Evolutionary conservation across 495 filamentous ascomycete genomes (phyloP).

Genomic region (Tuber melanosporum): DNA sequence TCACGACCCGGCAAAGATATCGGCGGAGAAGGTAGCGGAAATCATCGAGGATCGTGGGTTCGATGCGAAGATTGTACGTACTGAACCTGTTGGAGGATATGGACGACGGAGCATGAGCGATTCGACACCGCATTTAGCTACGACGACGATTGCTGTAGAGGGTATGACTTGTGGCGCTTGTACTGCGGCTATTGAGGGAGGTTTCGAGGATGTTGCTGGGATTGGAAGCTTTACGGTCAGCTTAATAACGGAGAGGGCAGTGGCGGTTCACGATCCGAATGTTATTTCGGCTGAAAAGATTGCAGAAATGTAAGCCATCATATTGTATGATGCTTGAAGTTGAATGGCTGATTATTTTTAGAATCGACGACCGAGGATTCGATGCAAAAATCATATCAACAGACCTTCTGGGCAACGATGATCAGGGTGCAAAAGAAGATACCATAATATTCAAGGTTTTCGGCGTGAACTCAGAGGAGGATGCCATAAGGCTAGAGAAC

Average conservation of each 20-base stretch:
- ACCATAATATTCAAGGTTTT: conserved; percentile 70
- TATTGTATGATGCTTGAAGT: conserved; percentile 38
- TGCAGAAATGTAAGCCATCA: conserved; percentile 52
- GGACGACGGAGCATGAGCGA: conserved; percentile 42
- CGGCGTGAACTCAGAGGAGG: conserved; percentile 63
- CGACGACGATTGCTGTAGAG: conserved; percentile 77
- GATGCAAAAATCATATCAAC: conserved; percentile 74
- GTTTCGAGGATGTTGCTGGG: conserved; percentile 69
- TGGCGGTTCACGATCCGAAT: conserved; percentile 71
- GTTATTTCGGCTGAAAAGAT: conserved; percentile 65
- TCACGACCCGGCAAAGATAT: conserved; percentile 69
- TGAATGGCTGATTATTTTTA: conserved; percentile 46
- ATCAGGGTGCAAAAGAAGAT: conserved; percentile 48
- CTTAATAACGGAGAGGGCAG: conserved; percentile 81
- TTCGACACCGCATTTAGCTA: conserved; percentile 44
- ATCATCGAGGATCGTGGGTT: conserved; percentile 88
- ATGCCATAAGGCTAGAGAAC: conserved; percentile 66
- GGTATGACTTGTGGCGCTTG: conserved; percentile 98
- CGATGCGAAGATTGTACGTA: conserved; percentile 82
- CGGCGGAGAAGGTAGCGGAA: conserved; percentile 19
- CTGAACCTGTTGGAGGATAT: conserved; percentile 56
- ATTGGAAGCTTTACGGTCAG: conserved; percentile 87
- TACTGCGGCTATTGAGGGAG: conserved; percentile 80
- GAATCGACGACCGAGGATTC: conserved; percentile 88
- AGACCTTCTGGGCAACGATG: conserved; percentile 46